Percentiles rank a stretch among this genome's conserved stretches.
phyloP scores from a whole-genome alignment of 1,139 yeast species.

The Sugiyamaella xylanicola region DNA sequence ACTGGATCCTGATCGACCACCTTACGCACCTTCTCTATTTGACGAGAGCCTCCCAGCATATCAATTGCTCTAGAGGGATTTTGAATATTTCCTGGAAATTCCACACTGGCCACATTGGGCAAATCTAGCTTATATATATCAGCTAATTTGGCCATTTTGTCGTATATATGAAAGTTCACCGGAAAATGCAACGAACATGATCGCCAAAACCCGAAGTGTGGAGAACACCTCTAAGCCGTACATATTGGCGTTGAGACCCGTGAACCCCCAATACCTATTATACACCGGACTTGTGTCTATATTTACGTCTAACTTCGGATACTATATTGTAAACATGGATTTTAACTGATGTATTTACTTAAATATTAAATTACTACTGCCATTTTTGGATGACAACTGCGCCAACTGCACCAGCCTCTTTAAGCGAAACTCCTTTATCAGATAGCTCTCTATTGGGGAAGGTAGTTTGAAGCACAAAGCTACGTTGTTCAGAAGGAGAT shows the following conservation, averaged over 20 bases:
- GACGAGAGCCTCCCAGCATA: conserved; percentile 74
- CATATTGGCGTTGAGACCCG: no score
- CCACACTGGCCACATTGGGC: conserved; percentile 48
- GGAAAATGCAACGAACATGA: no score
- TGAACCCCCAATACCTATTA: no score
- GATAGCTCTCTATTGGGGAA: conserved; percentile 81
- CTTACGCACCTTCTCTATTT: conserved; percentile 40
- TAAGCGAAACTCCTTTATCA: conserved; percentile 58
- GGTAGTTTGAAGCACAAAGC: conserved; percentile 72
- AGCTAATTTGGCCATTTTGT: conserved; percentile 30
- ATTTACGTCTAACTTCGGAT: no score
- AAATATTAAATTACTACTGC: conserved; percentile 5
- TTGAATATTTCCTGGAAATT: conserved; percentile 73
- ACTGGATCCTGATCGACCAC: background rate
- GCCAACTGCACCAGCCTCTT: conserved; percentile 75
- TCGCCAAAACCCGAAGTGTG: no score
- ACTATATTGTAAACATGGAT: no score
- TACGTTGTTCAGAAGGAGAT: conserved; percentile 48
- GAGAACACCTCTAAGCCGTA: no score
- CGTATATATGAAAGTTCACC: no score
- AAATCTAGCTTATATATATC: conserved; percentile 31
- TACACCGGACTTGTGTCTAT: no score
- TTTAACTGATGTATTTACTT: background rate
- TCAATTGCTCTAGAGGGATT: conserved; percentile 63
- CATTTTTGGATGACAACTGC: conserved; percentile 78